A percentile compares a stretch with the other conserved stretches of the same genome.
Conservation (phyloP, 345 rosid genomes). For the Sisymbrium altissimum region DNA sequence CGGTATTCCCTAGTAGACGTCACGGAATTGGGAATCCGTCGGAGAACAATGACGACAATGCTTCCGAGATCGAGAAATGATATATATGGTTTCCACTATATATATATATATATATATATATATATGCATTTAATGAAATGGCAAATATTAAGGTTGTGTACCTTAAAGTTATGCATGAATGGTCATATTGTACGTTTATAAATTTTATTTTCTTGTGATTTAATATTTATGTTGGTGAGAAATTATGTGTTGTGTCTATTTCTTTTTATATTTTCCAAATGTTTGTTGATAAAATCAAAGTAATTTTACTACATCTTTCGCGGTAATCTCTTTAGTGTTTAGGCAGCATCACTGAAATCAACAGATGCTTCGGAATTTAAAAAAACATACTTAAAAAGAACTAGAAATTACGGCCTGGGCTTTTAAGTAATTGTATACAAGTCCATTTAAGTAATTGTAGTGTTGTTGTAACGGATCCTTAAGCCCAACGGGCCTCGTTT, state of each 20-base stretch:
- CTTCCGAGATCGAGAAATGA: slow-evolving; percentile 26
- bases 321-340: background rate
- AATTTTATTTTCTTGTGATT: background rate
- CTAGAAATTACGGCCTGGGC: background rate
- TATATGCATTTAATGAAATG: background rate
- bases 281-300: slow-evolving; percentile 9
- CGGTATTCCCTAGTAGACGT: slow-evolving; percentile 65
- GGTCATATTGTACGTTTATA: background rate
- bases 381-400: background rate
- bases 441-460: too few species aligned
- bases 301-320: background rate
- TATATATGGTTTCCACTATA: background rate
- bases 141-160: background rate
- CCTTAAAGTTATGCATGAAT: background rate
- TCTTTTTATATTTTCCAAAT: background rate
- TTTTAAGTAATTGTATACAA: background rate
- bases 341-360: background rate
- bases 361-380: background rate
- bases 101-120: background rate
- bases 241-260: background rate
- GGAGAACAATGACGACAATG: slow-evolving; percentile 24
- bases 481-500: too few species aligned
- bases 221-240: slow-evolving; percentile 12
- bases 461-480: too few species aligned
- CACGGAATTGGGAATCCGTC: slow-evolving; percentile 86